phyloP scores from a whole-genome alignment of 352 stramenopile genomes.

The Blastocystis sp. region DNA sequence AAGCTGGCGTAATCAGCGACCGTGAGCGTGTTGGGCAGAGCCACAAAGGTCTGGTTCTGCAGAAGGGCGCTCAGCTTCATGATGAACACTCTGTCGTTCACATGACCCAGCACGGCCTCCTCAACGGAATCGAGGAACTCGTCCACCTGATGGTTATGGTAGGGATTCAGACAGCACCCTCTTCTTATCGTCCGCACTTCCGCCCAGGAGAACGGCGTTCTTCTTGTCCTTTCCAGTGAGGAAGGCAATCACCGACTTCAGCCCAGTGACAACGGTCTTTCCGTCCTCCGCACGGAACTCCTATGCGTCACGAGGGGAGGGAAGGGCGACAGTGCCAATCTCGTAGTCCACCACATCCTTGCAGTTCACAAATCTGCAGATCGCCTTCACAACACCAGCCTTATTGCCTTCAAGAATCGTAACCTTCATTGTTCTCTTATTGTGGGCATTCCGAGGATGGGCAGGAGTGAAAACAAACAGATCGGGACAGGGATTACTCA shows the following conservation, averaged over 20 bases:
- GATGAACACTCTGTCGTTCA: slow-evolving; percentile 24
- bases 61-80: slow-evolving; percentile 46
- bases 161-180: not conserved
- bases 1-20: slow-evolving; percentile 60
- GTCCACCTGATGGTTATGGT: not conserved
- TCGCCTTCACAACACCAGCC: slow-evolving; percentile 3
- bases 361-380: slow-evolving; percentile 50
- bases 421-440: slow-evolving; percentile 26
- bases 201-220: slow-evolving; percentile 41
- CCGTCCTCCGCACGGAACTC: slow-evolving; percentile 50
- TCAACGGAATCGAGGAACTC: slow-evolving; percentile 42
- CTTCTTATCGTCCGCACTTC: slow-evolving; percentile 63
- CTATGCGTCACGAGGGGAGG: not conserved
- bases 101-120: not conserved
- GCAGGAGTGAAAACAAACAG: too few species aligned
- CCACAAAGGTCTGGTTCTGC: slow-evolving; percentile 45
- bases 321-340: slow-evolving; percentile 2
- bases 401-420: slow-evolving; percentile 55
- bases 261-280: slow-evolving; percentile 43
- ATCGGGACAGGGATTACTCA: too few species aligned
- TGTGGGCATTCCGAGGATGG: too few species aligned
- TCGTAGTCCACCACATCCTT: slow-evolving; percentile 56
- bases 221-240: slow-evolving; percentile 68
- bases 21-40: slow-evolving; percentile 11
- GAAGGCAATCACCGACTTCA: slow-evolving; percentile 51